Evolutionary conservation across 2,329 filamentous ascomycete genomes (phyloP), one percentile per base, ranked within the genome.

Genomic region (Aureobasidium vineae): DNA sequence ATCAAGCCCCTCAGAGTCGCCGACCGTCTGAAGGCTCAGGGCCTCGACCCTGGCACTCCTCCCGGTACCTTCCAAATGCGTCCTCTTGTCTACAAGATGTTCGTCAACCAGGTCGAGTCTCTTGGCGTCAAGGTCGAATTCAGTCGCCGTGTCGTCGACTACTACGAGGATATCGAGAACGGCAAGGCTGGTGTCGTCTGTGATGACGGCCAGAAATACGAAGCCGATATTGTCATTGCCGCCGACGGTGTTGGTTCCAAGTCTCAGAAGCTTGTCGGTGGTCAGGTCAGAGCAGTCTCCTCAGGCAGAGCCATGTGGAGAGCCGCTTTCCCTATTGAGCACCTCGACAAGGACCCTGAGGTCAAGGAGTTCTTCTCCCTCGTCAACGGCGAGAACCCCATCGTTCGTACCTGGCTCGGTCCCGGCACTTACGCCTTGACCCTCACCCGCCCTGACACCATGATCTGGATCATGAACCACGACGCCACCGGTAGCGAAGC

Each of bases 1-100:
- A 80, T 85, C 65, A 73, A 77, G 50, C 79, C 81, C 2, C 75
- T 80, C 67, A 81, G 79, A 68, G 83, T 84, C 1, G 76, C 81
- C 5, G 83, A 84, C 66, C 79, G 83, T 52, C 76, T 85, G 64
- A 78, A 76, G 57, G 79, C 77, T 1, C 75, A 77, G 60, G 79
- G 79, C 6, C 70, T 81, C 28, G 77, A 80, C 61, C 79, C 79
- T 3, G 79, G 79, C 68, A 84, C 81, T 0, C 82, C 83, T 1
- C 82, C 83, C 3, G 83, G 83, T 15, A 80, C 81, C 19, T 85
- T 85, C 72, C 83, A 85, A 71, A 84, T 85, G 80, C 80, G 83
- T 16, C 83, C 82, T 5, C 77, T 84, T 2, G 79, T 85, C 19
- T 85, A 85, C 74, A 79, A 80, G 71, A 85, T 85, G 82, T 83